Evolutionary conservation across 371 early-diverging fungal species (phyloP).

Genomic region (Funneliformis caledonium): DNA sequence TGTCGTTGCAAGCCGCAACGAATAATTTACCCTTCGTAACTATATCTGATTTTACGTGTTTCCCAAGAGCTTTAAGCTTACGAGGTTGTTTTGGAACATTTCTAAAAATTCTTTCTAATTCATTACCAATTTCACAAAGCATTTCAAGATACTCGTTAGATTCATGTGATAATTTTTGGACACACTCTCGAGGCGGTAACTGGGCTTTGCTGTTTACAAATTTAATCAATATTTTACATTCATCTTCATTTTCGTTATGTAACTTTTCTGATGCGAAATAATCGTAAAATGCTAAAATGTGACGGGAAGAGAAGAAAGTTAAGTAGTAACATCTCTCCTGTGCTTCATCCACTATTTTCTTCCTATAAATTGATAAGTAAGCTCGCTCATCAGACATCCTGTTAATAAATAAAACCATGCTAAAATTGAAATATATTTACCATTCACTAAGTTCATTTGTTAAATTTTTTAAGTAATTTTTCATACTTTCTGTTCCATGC

Average conservation of each 20-base stretch:
- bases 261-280: not conserved
- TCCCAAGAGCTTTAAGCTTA: not conserved
- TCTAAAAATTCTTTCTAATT: conserved; percentile 1
- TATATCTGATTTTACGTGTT: not conserved
- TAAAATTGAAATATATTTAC: not conserved
- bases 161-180: not conserved
- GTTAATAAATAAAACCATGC: not conserved
- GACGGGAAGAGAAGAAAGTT: conserved; percentile 26
- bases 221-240: conserved; percentile 18
- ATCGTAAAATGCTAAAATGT: conserved; percentile 38
- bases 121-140: conserved; percentile 18
- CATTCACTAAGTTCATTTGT: not conserved
- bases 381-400: not conserved
- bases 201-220: conserved; percentile 9
- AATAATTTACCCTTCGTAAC: conserved; percentile 26
- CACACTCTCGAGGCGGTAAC: not conserved
- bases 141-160: not conserved
- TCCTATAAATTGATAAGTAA: conserved; percentile 2
- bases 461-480: not conserved
- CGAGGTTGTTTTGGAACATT: not conserved
- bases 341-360: conserved; percentile 14
- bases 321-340: conserved; percentile 30
- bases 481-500: not conserved
- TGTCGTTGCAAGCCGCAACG: conserved; percentile 36
- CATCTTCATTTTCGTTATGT: not conserved